Percentiles rank a stretch among this genome's conserved stretches.
These are phyloP conservation scores for Crocinoboletus sp. DNA, from an alignment of 1,284 basidiomycete genomes.

Conservation along the genomic window DNA sequence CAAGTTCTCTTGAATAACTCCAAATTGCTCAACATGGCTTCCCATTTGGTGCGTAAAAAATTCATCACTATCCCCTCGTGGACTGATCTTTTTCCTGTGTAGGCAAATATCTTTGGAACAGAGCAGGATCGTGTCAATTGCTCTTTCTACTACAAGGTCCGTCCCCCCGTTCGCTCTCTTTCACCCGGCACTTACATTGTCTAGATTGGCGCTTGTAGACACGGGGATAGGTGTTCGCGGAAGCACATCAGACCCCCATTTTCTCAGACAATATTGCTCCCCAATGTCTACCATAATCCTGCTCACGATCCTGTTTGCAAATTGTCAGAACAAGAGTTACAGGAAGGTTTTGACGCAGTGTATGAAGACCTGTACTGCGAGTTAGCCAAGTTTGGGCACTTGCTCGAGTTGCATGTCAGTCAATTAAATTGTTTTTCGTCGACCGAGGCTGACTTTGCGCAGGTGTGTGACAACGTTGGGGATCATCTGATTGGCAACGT, in stretches of 20 bases:
- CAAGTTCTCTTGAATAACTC: neutral
- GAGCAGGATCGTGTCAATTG: slow-evolving; percentile 94
- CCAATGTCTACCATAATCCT: slow-evolving; percentile 99
- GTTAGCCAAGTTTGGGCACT: slow-evolving; percentile 90
- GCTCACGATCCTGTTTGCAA: slow-evolving; percentile 89
- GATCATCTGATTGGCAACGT: slow-evolving; percentile 99
- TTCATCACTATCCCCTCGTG: neutral
- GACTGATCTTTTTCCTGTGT: neutral
- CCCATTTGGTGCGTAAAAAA: slow-evolving; percentile 50
- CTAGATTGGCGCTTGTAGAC: slow-evolving; percentile 92
- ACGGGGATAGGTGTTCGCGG: slow-evolving; percentile 94
- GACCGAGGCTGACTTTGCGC: neutral
- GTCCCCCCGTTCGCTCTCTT: slow-evolving; percentile 19
- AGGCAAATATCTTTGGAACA: slow-evolving; percentile 86
- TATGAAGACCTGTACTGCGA: slow-evolving; percentile 96
- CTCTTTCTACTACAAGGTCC: slow-evolving; percentile 92
- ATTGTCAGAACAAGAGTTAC: slow-evolving; percentile 82
- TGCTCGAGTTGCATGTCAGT: slow-evolving; percentile 91
- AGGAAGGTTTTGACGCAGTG: slow-evolving; percentile 95
- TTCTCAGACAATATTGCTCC: slow-evolving; percentile 94
- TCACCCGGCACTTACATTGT: slow-evolving; percentile 9
- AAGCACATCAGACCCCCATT: slow-evolving; percentile 98
- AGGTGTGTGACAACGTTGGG: slow-evolving; percentile 99
- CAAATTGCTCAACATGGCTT: slow-evolving; percentile 45
- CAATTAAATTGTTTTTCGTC: neutral